Evolutionary conservation across 2,329 filamentous ascomycete species (phyloP).

Genomic region (Erysiphe pulchra): DNA sequence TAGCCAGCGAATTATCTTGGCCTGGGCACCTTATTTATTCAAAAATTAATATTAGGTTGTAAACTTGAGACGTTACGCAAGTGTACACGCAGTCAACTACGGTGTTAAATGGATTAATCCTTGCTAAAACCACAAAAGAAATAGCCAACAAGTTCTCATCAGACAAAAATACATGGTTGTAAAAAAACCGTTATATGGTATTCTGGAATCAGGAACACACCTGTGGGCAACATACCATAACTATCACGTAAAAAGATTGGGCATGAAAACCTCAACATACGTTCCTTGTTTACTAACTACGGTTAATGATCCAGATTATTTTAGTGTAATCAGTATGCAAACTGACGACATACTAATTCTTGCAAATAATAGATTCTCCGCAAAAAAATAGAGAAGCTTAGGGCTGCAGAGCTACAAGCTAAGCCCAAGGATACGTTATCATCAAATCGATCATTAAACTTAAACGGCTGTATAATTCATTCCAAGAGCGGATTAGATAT

Average conservation of each 20-base stretch:
- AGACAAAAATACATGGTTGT: background rate
- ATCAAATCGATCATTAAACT: background rate
- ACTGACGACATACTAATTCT: slow-evolving; percentile 1
- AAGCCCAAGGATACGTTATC: background rate
- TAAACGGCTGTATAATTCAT: background rate
- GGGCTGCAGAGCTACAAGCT: background rate
- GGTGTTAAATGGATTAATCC: background rate
- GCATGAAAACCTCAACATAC: background rate
- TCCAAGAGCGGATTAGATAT: background rate
- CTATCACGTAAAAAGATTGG: background rate
- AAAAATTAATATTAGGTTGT: no score
- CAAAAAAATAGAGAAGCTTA: background rate
- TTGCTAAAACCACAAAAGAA: background rate
- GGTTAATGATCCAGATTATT: background rate
- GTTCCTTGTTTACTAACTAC: background rate
- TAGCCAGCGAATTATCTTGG: background rate
- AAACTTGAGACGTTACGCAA: background rate
- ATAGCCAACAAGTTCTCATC: background rate
- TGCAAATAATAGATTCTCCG: background rate
- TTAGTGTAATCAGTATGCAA: slow-evolving; percentile 1
- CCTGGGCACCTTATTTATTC: background rate
- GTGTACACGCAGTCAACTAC: background rate
- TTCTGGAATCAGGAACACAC: slow-evolving; percentile 1
- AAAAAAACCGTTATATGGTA: background rate
- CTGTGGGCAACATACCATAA: background rate